Conservation (phyloP, 129 eudicot species). For the Flaveria bidentis region DNA sequence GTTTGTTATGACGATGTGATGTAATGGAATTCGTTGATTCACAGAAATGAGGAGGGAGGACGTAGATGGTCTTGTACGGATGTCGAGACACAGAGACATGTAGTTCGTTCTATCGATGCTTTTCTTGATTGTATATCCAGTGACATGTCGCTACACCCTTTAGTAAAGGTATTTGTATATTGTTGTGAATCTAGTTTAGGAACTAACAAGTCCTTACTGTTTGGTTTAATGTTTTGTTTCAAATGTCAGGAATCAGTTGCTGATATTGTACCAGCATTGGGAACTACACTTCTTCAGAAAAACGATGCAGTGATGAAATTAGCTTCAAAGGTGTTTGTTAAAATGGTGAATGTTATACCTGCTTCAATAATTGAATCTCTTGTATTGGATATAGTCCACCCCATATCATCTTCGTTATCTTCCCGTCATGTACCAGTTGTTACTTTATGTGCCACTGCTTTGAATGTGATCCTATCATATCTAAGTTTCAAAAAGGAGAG, state of each 20-base stretch:
- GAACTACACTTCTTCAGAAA: constrained; percentile 55
- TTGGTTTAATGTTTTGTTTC: constrained; percentile 3
- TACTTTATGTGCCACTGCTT: constrained; percentile 59
- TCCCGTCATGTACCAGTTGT: constrained; percentile 52
- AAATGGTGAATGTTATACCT: constrained; percentile 63
- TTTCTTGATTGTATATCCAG: constrained; percentile 73
- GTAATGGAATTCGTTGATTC: constrained; percentile 8
- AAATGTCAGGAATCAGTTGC: constrained; percentile 61
- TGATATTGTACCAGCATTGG: constrained; percentile 66
- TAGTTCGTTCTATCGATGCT: constrained; percentile 72
- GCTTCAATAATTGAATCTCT: constrained; percentile 51
- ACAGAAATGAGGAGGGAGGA: constrained; percentile 48
- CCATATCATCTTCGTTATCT: constrained; percentile 62
- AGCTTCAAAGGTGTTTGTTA: constrained; percentile 64
- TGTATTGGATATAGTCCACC: constrained; percentile 49
- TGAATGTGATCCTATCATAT: constrained; percentile 52
- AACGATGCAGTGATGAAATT: constrained; percentile 56
- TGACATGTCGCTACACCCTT: constrained; percentile 58
- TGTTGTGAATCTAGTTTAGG: not conserved
- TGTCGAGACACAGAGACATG: constrained; percentile 72
- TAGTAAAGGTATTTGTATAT: constrained; percentile 64
- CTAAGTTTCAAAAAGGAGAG: constrained; percentile 51
- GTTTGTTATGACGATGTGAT: not conserved
- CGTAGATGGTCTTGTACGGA: constrained; percentile 71
- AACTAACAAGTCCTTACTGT: not conserved